Base-by-base conservation (phyloP, 2,329 filamentous ascomycete genomes). In the Venturia asperata region DNA sequence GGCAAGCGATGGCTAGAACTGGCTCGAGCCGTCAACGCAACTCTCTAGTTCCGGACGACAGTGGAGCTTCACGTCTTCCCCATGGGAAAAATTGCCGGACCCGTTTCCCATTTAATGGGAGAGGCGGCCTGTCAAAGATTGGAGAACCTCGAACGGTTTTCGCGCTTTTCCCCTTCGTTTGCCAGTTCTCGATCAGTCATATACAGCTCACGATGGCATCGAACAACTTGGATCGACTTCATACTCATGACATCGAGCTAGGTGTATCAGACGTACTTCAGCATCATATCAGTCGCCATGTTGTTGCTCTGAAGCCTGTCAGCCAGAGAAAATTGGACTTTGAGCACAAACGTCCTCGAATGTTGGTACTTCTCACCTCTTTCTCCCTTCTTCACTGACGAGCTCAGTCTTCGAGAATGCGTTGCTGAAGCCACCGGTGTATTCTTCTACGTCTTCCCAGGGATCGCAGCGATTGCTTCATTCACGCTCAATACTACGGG, bases 371-470 rank as follows among this genome's bases (percentile, higher is more conserved):
- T 13, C 6, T 10, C 24, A n/a, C n/a, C n/a, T 19, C 52, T 37
- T 34, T 4, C 15, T 37, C 52, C 7, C 30, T 37, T 37, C 30
- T 17, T 30, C 21, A 34, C 19, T 61, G 21, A 62, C 17, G 17
- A 30, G 13, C 75, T 81, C 66, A 81, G 80, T 77, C 72, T 85
- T 45, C 75, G 83, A 63, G 82, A 85, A 70, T 82, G 81, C 74
- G 75, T 81, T 67, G 83, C 81, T 4, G 83, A 86, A 70, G 81
- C 81, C 3, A 81, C 81, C 0, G 83, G 83, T 3, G 82, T 84
- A 3, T 85, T 85, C 75, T 82, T 83, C 70, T 84, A 82, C 70
- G 80, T 72, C 77, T 65, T 63, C 34, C 63, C 77, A 80, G 82
- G 83, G 17, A 80, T 85, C 42, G 79, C 82, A n/a, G 80, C 82